Conservation (phyloP, 176 grass and related monocot genomes). For the Triticum aestivum region IWGSC_CS_RefSeq_v2.1 NC_057798.1:687375491-687375990, state of each 20-base stretch:
- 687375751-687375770: not conserved
- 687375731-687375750: conserved; percentile 58
- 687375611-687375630: too few relatives aligned
- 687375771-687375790: conserved; percentile 30
- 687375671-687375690: not conserved
- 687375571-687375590: too few relatives aligned
- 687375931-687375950: conserved; percentile 35
- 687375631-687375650: too few relatives aligned
- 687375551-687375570: too few relatives aligned
- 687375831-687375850: conserved; percentile 64
- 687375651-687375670: not conserved
- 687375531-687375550: too few relatives aligned
- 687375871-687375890: not conserved
- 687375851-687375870: conserved; percentile 44
- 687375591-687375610: too few relatives aligned
- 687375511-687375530: too few relatives aligned
- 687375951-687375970: conserved; percentile 19
- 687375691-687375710: conserved; percentile 32
- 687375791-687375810: conserved; percentile 56
- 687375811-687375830: conserved; percentile 27
- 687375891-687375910: not conserved
- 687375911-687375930: conserved; percentile 30
- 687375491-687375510: too few relatives aligned
- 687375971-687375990: conserved; percentile 21
- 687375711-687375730: conserved; percentile 46